Evolutionary conservation across 108 stramenopile species (phyloP).

Genomic region (Skeletonema potamos): DNA sequence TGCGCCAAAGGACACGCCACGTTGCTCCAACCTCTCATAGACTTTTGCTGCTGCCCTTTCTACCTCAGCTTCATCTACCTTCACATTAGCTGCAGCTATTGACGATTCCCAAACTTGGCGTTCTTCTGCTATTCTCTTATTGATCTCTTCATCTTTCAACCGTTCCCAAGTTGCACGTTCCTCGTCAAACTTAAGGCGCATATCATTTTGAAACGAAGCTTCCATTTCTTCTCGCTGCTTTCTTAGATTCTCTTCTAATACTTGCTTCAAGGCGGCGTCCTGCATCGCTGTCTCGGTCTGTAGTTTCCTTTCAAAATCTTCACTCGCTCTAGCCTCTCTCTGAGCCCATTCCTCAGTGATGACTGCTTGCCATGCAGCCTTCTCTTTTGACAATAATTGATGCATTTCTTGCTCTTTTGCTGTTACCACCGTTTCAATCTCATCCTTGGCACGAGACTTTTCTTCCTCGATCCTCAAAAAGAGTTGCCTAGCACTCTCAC

Average conservation of each 20-base stretch:
- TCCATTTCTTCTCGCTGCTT: conserved; percentile 22
- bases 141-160: conserved; percentile 27
- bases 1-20: conserved; percentile 28
- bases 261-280: conserved; percentile 14
- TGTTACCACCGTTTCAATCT: conserved; percentile 25
- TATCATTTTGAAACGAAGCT: conserved; percentile 7
- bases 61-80: conserved; percentile 12
- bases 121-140: conserved; percentile 25
- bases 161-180: conserved; percentile 31
- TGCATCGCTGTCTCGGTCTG: conserved; percentile 2
- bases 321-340: conserved; percentile 4
- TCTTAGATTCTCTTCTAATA: conserved; percentile 21
- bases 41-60: conserved; percentile 43
- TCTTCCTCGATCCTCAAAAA: conserved; percentile 39
- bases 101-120: conserved; percentile 27
- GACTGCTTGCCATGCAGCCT: conserved; percentile 19
- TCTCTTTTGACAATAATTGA: conserved; percentile 13
- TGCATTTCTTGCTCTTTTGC: conserved; percentile 14
- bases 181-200: conserved; percentile 25
- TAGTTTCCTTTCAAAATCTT: not conserved
- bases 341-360: conserved; percentile 15
- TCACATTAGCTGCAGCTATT: not conserved
- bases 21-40: conserved; percentile 21
- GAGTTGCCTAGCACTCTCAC: conserved; percentile 35
- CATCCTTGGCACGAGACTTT: conserved; percentile 12